phyloP scores from a whole-genome alignment of 2,329 filamentous ascomycete species.

The Fusarium denticulatum region DNA sequence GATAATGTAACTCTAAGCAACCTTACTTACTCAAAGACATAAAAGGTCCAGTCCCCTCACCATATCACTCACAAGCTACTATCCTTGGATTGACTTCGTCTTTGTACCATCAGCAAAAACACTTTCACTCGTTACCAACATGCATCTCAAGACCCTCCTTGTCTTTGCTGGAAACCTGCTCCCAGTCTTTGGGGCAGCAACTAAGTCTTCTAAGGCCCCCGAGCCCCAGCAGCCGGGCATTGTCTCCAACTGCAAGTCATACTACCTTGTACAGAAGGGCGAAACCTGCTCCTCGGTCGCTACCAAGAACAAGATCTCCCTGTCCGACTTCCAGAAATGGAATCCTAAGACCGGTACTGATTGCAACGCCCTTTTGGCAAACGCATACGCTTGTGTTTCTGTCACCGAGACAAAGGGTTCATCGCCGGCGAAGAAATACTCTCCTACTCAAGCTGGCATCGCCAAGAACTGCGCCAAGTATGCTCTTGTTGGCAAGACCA shows the following conservation, averaged over 20 bases:
- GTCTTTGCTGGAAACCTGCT: background rate
- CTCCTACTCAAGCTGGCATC: background rate
- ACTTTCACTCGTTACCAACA: background rate
- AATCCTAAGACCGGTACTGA: background rate
- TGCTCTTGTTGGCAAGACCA: background rate
- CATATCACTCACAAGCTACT: rapidly evolving
- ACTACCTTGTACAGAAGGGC: background rate
- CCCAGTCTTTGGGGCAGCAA: background rate
- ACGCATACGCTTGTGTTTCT: background rate
- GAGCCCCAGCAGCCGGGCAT: background rate
- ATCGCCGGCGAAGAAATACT: background rate
- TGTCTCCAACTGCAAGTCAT: background rate
- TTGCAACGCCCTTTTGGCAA: background rate
- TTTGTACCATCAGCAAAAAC: too few relatives aligned
- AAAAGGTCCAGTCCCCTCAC: background rate
- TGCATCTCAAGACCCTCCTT: background rate
- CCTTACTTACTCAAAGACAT: background rate
- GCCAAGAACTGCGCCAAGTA: background rate
- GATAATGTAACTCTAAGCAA: background rate
- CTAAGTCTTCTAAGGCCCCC: background rate
- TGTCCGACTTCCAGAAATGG: background rate
- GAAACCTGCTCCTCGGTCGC: background rate
- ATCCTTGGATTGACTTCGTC: too few relatives aligned
- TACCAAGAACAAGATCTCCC: background rate
- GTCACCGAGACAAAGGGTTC: background rate